phyloP scores from a whole-genome alignment of 2,329 filamentous ascomycete genomes.

The Elsinoe ampelina region DNA sequence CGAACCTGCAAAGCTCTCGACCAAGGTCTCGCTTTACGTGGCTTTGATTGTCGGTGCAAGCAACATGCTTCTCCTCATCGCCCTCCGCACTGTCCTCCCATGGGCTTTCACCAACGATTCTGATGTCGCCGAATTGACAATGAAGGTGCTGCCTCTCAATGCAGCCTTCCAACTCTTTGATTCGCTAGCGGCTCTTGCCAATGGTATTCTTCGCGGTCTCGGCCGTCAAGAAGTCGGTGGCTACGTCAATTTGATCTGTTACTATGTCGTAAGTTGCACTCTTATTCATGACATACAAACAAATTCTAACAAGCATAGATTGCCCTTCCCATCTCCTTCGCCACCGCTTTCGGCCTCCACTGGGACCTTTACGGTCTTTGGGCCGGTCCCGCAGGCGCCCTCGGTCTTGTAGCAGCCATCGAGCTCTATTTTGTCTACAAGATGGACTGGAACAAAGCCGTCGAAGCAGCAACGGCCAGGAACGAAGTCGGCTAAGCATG shows the following conservation, averaged over 20 bases:
- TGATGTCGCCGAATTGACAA: constrained; percentile 56
- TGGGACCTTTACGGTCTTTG: constrained; percentile 77
- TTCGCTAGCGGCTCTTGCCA: constrained; percentile 64
- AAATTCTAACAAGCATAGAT: constrained; percentile 30
- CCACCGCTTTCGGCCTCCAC: constrained; percentile 61
- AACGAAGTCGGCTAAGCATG: constrained; percentile 35
- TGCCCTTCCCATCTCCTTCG: constrained; percentile 74
- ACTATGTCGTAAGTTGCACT: constrained; percentile 51
- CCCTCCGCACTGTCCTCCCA: constrained; percentile 63
- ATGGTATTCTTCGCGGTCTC: constrained; percentile 75
- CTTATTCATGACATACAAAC: background rate
- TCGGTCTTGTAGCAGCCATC: constrained; percentile 49
- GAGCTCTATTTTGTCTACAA: constrained; percentile 49
- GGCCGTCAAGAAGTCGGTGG: constrained; percentile 82
- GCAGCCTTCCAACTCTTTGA: constrained; percentile 88
- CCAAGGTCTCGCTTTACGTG: constrained; percentile 61
- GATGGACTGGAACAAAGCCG: constrained; percentile 46
- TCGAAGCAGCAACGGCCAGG: constrained; percentile 49
- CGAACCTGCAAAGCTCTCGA: constrained; percentile 66
- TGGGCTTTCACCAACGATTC: constrained; percentile 61
- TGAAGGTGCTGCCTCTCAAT: constrained; percentile 64
- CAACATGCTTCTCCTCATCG: constrained; percentile 60
- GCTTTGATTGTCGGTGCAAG: constrained; percentile 64
- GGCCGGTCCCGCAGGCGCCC: constrained; percentile 53
- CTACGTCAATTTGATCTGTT: constrained; percentile 74